Base-by-base conservation (phyloP, 2,329 filamentous ascomycete genomes). In the Juglanconis oblonga region DNA sequence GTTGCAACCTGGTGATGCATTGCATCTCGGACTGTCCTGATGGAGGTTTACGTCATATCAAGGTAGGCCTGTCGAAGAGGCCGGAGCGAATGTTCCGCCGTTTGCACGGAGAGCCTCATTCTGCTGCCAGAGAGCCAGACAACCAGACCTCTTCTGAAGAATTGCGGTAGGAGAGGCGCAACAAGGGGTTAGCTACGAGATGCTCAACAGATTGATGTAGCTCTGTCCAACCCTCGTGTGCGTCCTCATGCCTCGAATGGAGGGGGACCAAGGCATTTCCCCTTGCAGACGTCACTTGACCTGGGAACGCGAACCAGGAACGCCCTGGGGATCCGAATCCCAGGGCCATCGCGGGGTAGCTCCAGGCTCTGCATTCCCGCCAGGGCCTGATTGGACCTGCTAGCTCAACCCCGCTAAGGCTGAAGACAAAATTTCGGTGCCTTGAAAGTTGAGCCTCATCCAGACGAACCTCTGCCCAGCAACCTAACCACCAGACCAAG, bases 321-420 rank as follows among this genome's bases (percentile, higher is more conserved):
- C 38, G 45, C 50, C 59, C 59, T 61, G 59, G 42, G 40, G 40
- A 48, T 38, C 52, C 36, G 38, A 31, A 10, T 33, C 17, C 40
- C 36, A 50, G 35, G 51, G 53, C n/a, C 31, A 24, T 33, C 24
- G 61, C 58, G 61, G 61, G 61, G 58, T 61, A 61, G 58, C 51
- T 57, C 24, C 45, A 62, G 58, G 55, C 52, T 58, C 54, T 62
- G 62, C 58, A 57, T 49, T 36, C 38, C 59, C 59, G 59, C 62
- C 33, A 48, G 38, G 38, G 44, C 38, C 13, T 45, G 42, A 64
- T 62, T 57, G 60, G 59, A 61, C 35, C 55, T 38, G 42, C 17
- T 35, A n/a, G 31, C 14, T 3, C 38, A 17, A 49, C 56, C 62
- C 62, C 59, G 52, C 59, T 48, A 62, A 58, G 62, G 51, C 62